Evolutionary conservation across 2,329 filamentous ascomycete genomes (phyloP), one percentile per base, ranked within the genome.

Genomic region (Thermoascus crustaceus): DNA sequence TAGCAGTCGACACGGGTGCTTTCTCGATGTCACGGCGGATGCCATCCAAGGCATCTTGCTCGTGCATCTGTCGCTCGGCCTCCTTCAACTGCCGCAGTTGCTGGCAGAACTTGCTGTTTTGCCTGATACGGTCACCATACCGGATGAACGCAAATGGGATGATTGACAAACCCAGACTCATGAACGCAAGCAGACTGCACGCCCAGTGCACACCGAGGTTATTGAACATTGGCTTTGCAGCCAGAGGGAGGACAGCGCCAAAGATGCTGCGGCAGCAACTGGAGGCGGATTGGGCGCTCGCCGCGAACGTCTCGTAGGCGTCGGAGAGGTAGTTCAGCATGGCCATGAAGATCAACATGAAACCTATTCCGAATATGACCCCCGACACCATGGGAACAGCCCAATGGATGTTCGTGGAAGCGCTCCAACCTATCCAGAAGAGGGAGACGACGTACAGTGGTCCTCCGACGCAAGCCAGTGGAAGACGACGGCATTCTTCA

Each of bases 401-500:
- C 59, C 60, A 63, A 37, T 58, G 57, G 11, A 58, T 54, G 35
- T 50, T 49, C 0, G 47, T 26, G 2, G 39, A 45, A n/a, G 57
- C 47, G 27, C 49, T 59, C 55, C 55, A 59, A 24, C 55, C 57
- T 7, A 58, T 46, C 78, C 30, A 73, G 53, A 27, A 78, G 64
- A 37, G 73, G 66, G 4, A 74, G 69, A 54, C 37, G 2, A 52
- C 52, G 34, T 49, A 53, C 25, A 83, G 60, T 0, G 81, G 80
- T 0, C 82, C 80, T 1, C 79, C 82, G 17, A 85, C 46, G 50
- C 75, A 80, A 3, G 81, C 82, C 3, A 86, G 68, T 0, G 82
- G 82, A 0, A 87, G 64, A 1, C 82, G 73, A 2, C 76, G 71
- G 52, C 76, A 82, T 53, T 86, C 53, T 43, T 55, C 48, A 23